A percentile compares a stretch with the other conserved stretches of the same genome.
Evolutionary conservation across 768 basidiomycete species (phyloP).

Genomic region (Clitopilus passeckerianus): DNA sequence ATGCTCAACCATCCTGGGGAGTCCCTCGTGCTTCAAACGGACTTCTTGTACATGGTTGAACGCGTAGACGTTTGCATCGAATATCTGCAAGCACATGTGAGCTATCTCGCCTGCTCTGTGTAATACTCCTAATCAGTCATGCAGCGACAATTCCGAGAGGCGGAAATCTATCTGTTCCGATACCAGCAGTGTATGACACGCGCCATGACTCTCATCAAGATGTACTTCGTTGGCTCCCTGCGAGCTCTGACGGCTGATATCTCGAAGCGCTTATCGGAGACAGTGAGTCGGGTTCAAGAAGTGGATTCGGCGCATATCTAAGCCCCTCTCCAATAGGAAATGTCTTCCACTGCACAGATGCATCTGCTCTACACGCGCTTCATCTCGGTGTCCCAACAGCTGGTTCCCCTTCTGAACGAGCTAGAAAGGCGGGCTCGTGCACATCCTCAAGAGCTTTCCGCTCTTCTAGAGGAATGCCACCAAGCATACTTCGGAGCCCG

Average conservation of each 20-base stretch:
- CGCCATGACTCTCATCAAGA: conserved; percentile 96
- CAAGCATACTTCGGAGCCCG: conserved; percentile 75
- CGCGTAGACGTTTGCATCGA: conserved; percentile 93
- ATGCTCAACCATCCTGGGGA: conserved; percentile 95
- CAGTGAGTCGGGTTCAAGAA: conserved; percentile 33
- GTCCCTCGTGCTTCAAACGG: conserved; percentile 81
- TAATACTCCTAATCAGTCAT: not conserved
- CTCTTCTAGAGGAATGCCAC: conserved; percentile 84
- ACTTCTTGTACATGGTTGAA: conserved; percentile 96
- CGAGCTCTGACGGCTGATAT: conserved; percentile 77
- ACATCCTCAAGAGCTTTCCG: conserved; percentile 81
- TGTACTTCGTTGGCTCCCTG: conserved; percentile 89
- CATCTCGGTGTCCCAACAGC: conserved; percentile 58
- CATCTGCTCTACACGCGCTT: conserved; percentile 93
- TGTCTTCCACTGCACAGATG: conserved; percentile 74
- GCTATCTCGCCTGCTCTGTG: conserved; percentile 19
- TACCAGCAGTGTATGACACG: conserved; percentile 99
- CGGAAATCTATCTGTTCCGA: conserved; percentile 90
- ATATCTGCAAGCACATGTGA: conserved; percentile 80
- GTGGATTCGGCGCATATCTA: not conserved
- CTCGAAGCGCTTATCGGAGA: conserved; percentile 67
- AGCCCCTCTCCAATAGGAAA: conserved; percentile 39
- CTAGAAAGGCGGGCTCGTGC: conserved; percentile 72
- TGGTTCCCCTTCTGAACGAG: conserved; percentile 78
- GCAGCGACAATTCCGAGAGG: conserved; percentile 88